A percentile compares a stretch with the other conserved stretches of the same genome.
phyloP scores from a whole-genome alignment of 164 flowering plant species.

The Vitis cinerea region DNA sequence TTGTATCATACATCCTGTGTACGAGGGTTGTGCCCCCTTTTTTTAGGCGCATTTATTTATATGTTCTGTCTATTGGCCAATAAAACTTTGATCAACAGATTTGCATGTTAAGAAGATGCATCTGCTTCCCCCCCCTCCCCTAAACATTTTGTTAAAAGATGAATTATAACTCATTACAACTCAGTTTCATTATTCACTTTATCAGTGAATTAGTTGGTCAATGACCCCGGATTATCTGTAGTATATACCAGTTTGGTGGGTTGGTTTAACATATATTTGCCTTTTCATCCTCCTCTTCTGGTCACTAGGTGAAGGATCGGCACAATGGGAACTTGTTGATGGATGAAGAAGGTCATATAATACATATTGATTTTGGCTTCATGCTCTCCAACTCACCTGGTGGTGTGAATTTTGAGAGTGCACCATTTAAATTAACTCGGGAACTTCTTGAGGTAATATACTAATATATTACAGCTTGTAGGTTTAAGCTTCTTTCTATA shows the following conservation, averaged over 20 bases:
- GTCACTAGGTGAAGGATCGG: conserved; percentile 82
- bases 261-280: neutral
- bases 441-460: conserved; percentile 93
- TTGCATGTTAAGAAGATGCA: too few relatives aligned
- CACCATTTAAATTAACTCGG: conserved; percentile 98
- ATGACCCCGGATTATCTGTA: neutral
- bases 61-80: too few relatives aligned
- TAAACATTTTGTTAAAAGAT: neutral
- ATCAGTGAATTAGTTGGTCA: too few relatives aligned
- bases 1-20: too few relatives aligned
- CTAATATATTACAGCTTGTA: neutral
- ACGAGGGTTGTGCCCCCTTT: too few relatives aligned
- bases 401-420: conserved; percentile 99
- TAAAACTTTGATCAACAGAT: too few relatives aligned
- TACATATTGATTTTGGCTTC: conserved; percentile 99
- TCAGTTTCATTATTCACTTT: too few relatives aligned
- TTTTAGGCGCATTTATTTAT: too few relatives aligned
- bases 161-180: too few relatives aligned
- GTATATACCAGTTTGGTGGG: too few relatives aligned
- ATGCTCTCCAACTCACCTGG: conserved; percentile 99
- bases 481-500: neutral
- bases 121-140: neutral
- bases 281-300: neutral
- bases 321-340: conserved; percentile 96
- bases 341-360: conserved; percentile 99